A percentile compares a stretch with the other conserved stretches of the same genome.
phyloP scores from a whole-genome alignment of 495 filamentous ascomycete genomes.

The Aspergillus baeticus region DNA sequence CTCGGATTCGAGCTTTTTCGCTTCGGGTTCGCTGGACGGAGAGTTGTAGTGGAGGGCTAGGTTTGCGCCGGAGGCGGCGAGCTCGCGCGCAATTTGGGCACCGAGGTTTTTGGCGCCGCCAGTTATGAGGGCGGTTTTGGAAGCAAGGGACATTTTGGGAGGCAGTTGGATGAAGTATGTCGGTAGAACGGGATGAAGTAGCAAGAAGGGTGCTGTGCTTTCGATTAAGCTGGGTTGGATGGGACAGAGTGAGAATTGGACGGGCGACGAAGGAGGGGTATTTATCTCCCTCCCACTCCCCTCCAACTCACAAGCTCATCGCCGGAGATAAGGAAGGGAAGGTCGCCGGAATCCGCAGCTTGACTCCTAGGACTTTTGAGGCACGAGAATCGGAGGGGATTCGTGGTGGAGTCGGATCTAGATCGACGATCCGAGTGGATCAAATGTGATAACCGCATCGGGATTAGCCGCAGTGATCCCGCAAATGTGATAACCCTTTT shows the following conservation, averaged over 20 bases:
- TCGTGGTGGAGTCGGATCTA: not conserved
- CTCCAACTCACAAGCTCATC: not conserved
- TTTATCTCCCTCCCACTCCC: not conserved
- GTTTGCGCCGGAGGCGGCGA: constrained; percentile 27
- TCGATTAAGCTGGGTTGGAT: not conserved
- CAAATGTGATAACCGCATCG: constrained; percentile 4
- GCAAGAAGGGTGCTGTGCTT: not conserved
- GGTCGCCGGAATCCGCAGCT: not conserved
- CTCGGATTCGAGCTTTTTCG: constrained; percentile 22
- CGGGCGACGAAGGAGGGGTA: not conserved
- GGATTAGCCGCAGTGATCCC: not conserved
- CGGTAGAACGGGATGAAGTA: not conserved
- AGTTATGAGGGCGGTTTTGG: constrained; percentile 48
- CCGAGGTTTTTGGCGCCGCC: constrained; percentile 43
- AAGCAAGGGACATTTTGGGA: constrained; percentile 35
- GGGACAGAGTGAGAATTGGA: not conserved
- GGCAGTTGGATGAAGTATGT: not conserved
- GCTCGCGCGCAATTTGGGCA: constrained; percentile 27
- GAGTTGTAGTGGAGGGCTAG: constrained; percentile 38
- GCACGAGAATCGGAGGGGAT: too few relatives aligned
- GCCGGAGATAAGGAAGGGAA: not conserved
- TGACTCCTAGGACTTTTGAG: too few relatives aligned
- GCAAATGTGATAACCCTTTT: constrained; percentile 7
- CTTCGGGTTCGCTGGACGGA: constrained; percentile 23
- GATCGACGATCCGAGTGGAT: not conserved